Evolutionary conservation across 106 monocot genomes (phyloP), one percentile per base, ranked within the genome.

Genomic region (Dendrobium chrysotoxum): DNA sequence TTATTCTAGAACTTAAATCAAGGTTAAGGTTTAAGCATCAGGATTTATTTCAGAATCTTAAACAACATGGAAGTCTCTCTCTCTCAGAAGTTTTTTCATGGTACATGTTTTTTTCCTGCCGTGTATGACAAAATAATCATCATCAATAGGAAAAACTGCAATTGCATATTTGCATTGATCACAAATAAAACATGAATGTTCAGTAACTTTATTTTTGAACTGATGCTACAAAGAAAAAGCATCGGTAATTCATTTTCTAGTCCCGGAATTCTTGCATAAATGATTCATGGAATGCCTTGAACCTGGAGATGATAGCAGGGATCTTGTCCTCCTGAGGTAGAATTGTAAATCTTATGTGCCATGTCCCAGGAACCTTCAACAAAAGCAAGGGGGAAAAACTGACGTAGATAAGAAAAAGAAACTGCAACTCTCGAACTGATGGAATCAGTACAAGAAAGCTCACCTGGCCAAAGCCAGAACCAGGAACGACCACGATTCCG

Each of bases 311-410:
- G 45, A 98, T 86, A 54, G 91, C 98, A 10, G 98, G 98, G 46
- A 98, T 98, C 83, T 95, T 98, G 12, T 98, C 98, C 84, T 98
- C 98, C 80, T 92, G 98, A 2, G 98, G 98, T 53, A 98, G 86
- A 75, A 98, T 98, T 7, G 98, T 98, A 89, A 94, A 95, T 85
- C 98, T 92, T 18, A 98, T 58, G 74, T 98, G 98, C 91, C 92
- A 98, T 55, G 98, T 97, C 79, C 94, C 95, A 2, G 94, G 94
- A 28, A 98, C 98, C 98, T 98, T 55, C 54, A 45, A 58, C 31
- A 18, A 75, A 10, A 23, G 75, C 39, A 21, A 75, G 10, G 41
- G 41, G 21, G 2, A 73, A 10, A 65, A 26, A 25, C 7, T n/a
- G 2, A 26, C 25, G 15, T 50, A 13, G 50, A 50, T 50, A 50